Evolutionary conservation across 202 grass and related monocot genomes (phyloP), one percentile per base, ranked within the genome.

Genomic region (Setaria italica): DNA sequence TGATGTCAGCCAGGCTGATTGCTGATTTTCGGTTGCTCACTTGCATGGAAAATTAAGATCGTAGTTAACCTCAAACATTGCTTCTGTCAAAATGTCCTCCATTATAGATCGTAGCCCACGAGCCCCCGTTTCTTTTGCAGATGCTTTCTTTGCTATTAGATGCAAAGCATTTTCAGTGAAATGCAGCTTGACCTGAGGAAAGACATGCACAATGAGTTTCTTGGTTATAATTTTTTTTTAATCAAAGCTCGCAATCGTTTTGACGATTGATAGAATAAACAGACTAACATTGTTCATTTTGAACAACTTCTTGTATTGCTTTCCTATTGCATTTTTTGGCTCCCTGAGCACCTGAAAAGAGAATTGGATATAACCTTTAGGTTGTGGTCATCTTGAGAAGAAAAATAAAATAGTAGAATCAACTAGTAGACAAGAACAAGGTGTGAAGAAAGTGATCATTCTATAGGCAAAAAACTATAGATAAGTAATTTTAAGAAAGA

Each of bases 281-380:
- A 30, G 35, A 84, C 90, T 87, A 13, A 92, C 90, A 71, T 84
- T 21, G 56, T 92, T 92, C 87, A 89, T 92, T 70, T 89, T 86
- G 64, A 92, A 92, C 80, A 89, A 71, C 69, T 86, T 86, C 70
- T 80, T 92, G 87, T 86, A 87, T 87, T 92, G 87, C 79, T 92
- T 92, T 63, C 54, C 80, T 58, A 92, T 74, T 70, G 87, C 90
- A 2, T 89, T 92, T 70, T 92, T 92, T 3, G 90, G 83, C 25
- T 89, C 87, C 48, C 19, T 72, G 63, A 92, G 87, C 67, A 92
- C 84, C 90, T 92, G 64, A 33, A 87, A 80, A 70, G 0, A 87
- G 41, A 87, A 76, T 41, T 48, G 59, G 11, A 15, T 67, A 59
- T 0, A 34, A 56, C 54, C 49, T 45, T 42, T 39, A 87, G 11